phyloP scores from a whole-genome alignment of 139 green algal genomes.

The Chlorella sp. region DNA sequence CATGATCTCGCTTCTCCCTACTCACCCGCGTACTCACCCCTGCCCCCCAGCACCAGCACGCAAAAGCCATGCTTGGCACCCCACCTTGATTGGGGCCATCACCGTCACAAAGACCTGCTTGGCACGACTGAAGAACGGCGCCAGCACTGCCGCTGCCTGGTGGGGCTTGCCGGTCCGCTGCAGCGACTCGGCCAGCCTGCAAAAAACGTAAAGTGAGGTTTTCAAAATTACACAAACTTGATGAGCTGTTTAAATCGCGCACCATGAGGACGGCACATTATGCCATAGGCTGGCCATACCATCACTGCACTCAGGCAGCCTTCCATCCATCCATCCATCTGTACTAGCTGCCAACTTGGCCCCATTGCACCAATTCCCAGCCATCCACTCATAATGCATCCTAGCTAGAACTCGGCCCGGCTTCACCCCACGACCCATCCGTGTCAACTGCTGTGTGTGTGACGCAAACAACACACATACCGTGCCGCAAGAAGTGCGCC shows the following conservation, averaged over 20 bases:
- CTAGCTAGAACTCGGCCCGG: too few species aligned
- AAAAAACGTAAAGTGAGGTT: neutral
- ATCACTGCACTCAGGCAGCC: too few species aligned
- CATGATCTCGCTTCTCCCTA: neutral
- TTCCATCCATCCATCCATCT: too few species aligned
- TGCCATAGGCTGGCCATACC: too few species aligned
- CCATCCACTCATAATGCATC: too few species aligned
- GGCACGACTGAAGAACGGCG: neutral
- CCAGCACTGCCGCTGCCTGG: neutral
- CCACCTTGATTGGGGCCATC: conserved; percentile 2
- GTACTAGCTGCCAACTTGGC: too few species aligned
- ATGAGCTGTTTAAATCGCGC: too few species aligned
- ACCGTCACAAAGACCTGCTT: neutral
- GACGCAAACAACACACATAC: too few species aligned
- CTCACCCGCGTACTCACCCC: neutral
- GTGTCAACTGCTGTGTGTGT: too few species aligned
- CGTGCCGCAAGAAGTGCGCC: neutral
- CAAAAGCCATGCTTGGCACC: neutral
- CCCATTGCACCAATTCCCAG: neutral
- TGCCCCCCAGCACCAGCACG: neutral
- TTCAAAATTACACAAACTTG: too few species aligned
- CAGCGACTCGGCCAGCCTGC: conserved; percentile 22
- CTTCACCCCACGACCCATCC: too few species aligned
- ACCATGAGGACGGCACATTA: too few species aligned
- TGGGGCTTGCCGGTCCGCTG: neutral